phyloP scores from a whole-genome alignment of 2,329 filamentous ascomycete genomes.

The Colletotrichum brevisporum region DNA sequence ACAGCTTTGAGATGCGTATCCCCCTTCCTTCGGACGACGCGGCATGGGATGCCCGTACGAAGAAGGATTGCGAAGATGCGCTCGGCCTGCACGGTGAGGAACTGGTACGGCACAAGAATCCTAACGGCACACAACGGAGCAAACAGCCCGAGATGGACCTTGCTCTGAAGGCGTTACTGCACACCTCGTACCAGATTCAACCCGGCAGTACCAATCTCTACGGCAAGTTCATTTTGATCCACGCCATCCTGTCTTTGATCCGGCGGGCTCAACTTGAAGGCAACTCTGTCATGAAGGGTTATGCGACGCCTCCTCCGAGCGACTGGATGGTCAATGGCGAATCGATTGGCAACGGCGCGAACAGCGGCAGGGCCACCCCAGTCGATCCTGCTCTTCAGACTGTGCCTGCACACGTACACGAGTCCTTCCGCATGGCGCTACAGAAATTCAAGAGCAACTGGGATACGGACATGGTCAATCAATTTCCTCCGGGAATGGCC shows the following conservation, averaged over 20 bases:
- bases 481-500: slow-evolving; percentile 69
- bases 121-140: slow-evolving; percentile 72
- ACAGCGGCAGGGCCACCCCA: slow-evolving; percentile 62
- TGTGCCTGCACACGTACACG: slow-evolving; percentile 61
- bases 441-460: slow-evolving; percentile 81
- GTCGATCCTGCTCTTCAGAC: slow-evolving; percentile 53
- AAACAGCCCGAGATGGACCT: slow-evolving; percentile 76
- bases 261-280: slow-evolving; percentile 59
- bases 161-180: slow-evolving; percentile 73
- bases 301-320: slow-evolving; percentile 70
- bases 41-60: slow-evolving; percentile 77
- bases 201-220: slow-evolving; percentile 78
- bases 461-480: slow-evolving; percentile 77
- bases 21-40: slow-evolving; percentile 82
- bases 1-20: slow-evolving; percentile 74
- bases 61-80: slow-evolving; percentile 73
- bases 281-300: slow-evolving; percentile 53
- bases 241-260: slow-evolving; percentile 76
- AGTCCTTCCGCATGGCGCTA: slow-evolving; percentile 69
- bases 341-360: slow-evolving; percentile 53
- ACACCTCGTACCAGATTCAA: slow-evolving; percentile 71
- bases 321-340: slow-evolving; percentile 68
- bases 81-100: slow-evolving; percentile 73
- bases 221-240: slow-evolving; percentile 81
- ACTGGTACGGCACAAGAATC: slow-evolving; percentile 69